These are phyloP conservation scores for Botryobasidium botryosum DNA, from an alignment of 768 basidiomycete species.

Conservation along the genomic window DNA sequence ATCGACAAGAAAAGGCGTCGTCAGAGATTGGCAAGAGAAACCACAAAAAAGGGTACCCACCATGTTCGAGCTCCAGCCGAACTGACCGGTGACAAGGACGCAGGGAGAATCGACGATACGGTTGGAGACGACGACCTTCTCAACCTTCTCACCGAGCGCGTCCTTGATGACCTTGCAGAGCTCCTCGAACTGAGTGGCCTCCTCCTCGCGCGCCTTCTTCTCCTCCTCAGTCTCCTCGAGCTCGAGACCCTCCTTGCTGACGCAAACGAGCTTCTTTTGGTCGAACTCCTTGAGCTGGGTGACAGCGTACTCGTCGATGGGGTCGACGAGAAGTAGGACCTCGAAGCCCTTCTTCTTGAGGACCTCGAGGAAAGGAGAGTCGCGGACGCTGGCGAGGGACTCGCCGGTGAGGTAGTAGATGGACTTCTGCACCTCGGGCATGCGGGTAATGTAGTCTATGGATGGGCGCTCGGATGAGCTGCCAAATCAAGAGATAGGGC, in stretches of 20 bases:
- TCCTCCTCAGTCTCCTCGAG: slow-evolving; percentile 98
- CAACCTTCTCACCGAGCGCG: slow-evolving; percentile 95
- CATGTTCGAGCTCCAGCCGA: slow-evolving; percentile 99
- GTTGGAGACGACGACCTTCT: slow-evolving; percentile 97
- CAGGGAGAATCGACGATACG: slow-evolving; percentile 94
- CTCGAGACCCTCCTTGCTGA: slow-evolving; percentile 98
- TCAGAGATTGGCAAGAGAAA: background rate
- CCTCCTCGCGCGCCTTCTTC: slow-evolving; percentile 79
- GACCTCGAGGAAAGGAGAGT: slow-evolving; percentile 98
- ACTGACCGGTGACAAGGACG: slow-evolving; percentile 95
- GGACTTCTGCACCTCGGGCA: slow-evolving; percentile 97
- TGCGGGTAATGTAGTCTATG: slow-evolving; percentile 94
- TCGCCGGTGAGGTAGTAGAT: slow-evolving; percentile 99
- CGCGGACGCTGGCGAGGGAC: slow-evolving; percentile 73
- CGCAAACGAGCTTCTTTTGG: slow-evolving; percentile 90
- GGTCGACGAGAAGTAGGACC: slow-evolving; percentile 92
- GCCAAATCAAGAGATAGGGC: slow-evolving; percentile 3
- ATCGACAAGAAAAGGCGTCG: background rate
- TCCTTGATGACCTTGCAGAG: slow-evolving; percentile 95
- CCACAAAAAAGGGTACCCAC: slow-evolving; percentile 23
- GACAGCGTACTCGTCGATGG: slow-evolving; percentile 97
- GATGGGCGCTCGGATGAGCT: slow-evolving; percentile 3
- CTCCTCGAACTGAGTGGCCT: slow-evolving; percentile 65
- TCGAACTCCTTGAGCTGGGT: slow-evolving; percentile 99
- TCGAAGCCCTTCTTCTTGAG: slow-evolving; percentile 99